Evolutionary conservation across 176 grass and related monocot species (phyloP).

Genomic region (Eragrostis curvula): DNA sequence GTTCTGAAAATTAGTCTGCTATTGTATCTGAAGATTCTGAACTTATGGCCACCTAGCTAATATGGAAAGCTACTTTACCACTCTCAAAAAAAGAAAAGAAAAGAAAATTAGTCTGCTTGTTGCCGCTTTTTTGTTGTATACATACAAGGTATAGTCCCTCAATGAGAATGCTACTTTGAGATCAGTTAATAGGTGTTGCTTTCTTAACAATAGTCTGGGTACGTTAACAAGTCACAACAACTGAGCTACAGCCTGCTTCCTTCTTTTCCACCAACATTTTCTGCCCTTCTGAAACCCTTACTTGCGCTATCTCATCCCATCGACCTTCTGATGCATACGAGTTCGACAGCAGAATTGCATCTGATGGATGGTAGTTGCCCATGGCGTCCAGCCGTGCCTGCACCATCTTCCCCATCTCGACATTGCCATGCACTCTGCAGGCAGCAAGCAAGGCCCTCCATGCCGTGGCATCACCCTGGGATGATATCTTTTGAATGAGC

Average conservation of each 20-base stretch:
- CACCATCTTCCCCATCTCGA: slow-evolving; percentile 46
- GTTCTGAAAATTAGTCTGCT: not conserved
- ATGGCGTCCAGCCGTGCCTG: slow-evolving; percentile 38
- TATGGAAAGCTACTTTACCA: no score
- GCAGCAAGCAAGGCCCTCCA: slow-evolving; percentile 71
- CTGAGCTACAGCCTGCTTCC: slow-evolving; percentile 53
- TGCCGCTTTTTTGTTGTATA: not conserved
- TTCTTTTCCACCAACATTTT: slow-evolving; percentile 45
- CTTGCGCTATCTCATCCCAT: slow-evolving; percentile 45
- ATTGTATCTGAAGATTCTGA: no score
- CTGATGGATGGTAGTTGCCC: slow-evolving; percentile 52
- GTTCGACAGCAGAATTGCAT: slow-evolving; percentile 61
- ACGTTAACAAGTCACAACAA: slow-evolving; percentile 30
- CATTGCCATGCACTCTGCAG: slow-evolving; percentile 66
- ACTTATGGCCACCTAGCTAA: no score
- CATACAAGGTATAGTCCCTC: not conserved
- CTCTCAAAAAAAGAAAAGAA: no score
- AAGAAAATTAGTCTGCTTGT: slow-evolving; percentile 4
- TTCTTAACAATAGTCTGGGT: not conserved
- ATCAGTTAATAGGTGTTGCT: slow-evolving; percentile 12
- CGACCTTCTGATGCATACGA: slow-evolving; percentile 52
- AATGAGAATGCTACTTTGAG: not conserved
- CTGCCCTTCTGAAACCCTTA: slow-evolving; percentile 40
- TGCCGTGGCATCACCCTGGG: slow-evolving; percentile 35
- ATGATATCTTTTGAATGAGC: slow-evolving; percentile 46